Base-by-base conservation (phyloP, 805 yeast species). In the Tetrapisispora taiwanensis region DNA sequence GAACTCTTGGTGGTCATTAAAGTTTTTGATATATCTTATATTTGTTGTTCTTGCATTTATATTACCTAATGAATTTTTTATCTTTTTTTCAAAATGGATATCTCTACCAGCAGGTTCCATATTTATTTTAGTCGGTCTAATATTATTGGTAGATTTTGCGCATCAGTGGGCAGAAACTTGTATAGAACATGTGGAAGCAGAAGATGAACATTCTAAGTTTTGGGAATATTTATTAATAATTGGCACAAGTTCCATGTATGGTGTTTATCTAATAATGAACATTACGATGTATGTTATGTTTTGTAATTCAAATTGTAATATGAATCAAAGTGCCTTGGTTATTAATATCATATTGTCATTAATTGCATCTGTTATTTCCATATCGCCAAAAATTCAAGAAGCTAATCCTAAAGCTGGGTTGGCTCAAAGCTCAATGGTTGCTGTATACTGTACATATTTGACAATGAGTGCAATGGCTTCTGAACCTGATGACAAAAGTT, bases 91-190 rank as follows among this genome's bases (percentile, higher is more conserved):
- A 1, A 92, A 86, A 62, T 80, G 87, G 67, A 70, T 92, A 36
- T 87, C 97, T 6, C 82, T 89, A 27, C 65, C 87, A 5, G 81
- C 87, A 54, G 86, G 95, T 36, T 83, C 90, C 3, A 58, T 88
- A 4, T 92, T 92, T 66, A 75, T 90, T 31, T 79, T 92, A 14
- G 85, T 92, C 48, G 98, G 98, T 1, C 73, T 92, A 46, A 83
- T 94, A 13, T 70, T 92, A 41, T 69, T 92, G 40, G 97, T 92
- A 28, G 98, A 92, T 63, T 92, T 87, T 71, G 97, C 98, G 4
- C 97, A 92, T 64, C 90, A 90, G 53, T 92, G 97, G 96, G 97
- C 97, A 0, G 99, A 92, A 56, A 84, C 84, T 7, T 92, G 98
- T 62, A 73, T 92, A 43, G 88, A 82, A 51, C 84, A 87, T 54